Conservation (phyloP, 495 filamentous ascomycete genomes). For the Podospora pseudocomata region DNA sequence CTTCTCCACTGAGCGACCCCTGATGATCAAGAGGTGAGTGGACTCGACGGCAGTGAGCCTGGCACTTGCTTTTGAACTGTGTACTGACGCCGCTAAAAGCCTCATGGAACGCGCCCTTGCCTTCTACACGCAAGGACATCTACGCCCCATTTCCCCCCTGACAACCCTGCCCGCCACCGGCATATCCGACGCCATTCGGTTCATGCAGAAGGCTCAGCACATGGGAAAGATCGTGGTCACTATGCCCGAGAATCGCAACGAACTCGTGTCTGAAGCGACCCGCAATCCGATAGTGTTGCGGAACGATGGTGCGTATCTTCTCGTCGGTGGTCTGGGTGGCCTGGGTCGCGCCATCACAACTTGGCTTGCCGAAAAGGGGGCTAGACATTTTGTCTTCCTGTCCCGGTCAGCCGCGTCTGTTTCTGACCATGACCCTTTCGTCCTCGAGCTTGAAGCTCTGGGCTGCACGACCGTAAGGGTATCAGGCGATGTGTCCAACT, state of each 20-base stretch:
- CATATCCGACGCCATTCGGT: constrained; percentile 10
- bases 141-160: not conserved
- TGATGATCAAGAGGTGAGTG: too few species aligned
- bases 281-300: not conserved
- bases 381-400: constrained; percentile 24
- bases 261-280: constrained; percentile 20
- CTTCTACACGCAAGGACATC: not conserved
- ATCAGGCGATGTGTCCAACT: constrained; percentile 10
- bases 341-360: constrained; percentile 52
- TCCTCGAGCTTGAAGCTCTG: constrained; percentile 14
- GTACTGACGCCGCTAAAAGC: constrained; percentile 11
- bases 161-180: too few species aligned
- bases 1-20: too few species aligned
- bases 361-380: constrained; percentile 54
- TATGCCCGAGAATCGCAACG: constrained; percentile 12
- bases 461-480: constrained; percentile 12
- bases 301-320: constrained; percentile 46
- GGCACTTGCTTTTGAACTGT: constrained; percentile 19
- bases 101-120: constrained; percentile 35
- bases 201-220: constrained; percentile 38
- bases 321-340: constrained; percentile 56
- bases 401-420: constrained; percentile 4
- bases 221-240: constrained; percentile 48
- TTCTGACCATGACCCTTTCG: constrained; percentile 9
- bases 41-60: too few species aligned